Conservation (phyloP, 345 rosid genomes). For the Viola odorata region DNA sequence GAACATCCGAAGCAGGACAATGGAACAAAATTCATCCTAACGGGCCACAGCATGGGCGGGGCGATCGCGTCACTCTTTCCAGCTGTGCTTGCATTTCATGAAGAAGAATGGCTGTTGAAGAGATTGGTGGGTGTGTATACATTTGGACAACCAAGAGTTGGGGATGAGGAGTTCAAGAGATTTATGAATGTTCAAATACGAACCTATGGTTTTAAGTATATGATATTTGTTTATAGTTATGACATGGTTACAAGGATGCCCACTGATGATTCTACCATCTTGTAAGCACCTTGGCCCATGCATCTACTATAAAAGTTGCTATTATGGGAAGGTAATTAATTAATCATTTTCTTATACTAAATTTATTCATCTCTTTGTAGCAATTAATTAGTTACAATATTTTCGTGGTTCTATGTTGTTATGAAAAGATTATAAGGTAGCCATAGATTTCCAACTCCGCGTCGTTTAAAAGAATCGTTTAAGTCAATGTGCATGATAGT, state of each 20-base stretch:
- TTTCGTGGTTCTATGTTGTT: too few species aligned
- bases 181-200: conserved; percentile 39
- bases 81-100: conserved; percentile 44
- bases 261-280: conserved; percentile 35
- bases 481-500: background rate
- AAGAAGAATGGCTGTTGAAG: conserved; percentile 33
- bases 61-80: conserved; percentile 52
- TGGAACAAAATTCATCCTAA: conserved; percentile 43
- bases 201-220: conserved; percentile 32
- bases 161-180: conserved; percentile 40
- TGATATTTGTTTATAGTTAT: conserved; percentile 53
- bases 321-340: conserved; percentile 41
- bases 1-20: conserved; percentile 18
- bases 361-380: background rate
- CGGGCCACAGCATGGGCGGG: conserved; percentile 71
- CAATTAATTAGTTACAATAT: background rate
- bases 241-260: conserved; percentile 60
- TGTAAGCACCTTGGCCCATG: conserved; percentile 65
- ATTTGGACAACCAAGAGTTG: conserved; percentile 74
- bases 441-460: background rate
- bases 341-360: background rate
- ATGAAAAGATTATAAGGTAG: too few species aligned
- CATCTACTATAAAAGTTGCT: conserved; percentile 48
- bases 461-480: background rate
- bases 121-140: conserved; percentile 61